These are phyloP conservation scores for Colletotrichum costaricense DNA, from an alignment of 2,329 filamentous ascomycete genomes.

Conservation along the genomic window DNA sequence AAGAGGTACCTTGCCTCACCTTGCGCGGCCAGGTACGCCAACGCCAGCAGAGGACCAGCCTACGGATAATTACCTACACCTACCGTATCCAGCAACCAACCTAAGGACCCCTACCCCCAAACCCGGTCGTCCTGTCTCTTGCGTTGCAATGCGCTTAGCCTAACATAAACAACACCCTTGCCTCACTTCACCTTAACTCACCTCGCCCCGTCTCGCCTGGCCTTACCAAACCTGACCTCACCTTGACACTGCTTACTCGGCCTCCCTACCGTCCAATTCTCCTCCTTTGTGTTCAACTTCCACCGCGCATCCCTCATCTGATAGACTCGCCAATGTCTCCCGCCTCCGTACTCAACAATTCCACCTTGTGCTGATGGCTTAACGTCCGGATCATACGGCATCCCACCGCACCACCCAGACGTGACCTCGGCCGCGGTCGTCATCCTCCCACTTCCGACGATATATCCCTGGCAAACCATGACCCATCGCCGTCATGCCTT, in stretches of 20 bases:
- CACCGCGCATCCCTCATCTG: neutral
- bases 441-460: slow-evolving; percentile 21
- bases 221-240: neutral
- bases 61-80: neutral
- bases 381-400: slow-evolving; percentile 28
- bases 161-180: slow-evolving; percentile 15
- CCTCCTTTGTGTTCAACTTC: neutral
- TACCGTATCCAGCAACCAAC: neutral
- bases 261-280: slow-evolving; percentile 1
- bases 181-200: slow-evolving; percentile 16
- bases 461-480: slow-evolving; percentile 44
- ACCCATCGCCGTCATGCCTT: slow-evolving; percentile 63
- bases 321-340: slow-evolving; percentile 11
- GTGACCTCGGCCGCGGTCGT: slow-evolving; percentile 21
- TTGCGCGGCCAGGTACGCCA: neutral
- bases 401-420: slow-evolving; percentile 11
- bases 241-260: slow-evolving; percentile 1
- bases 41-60: neutral
- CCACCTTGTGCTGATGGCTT: slow-evolving; percentile 29
- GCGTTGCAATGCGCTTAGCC: slow-evolving; percentile 20
- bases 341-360: neutral
- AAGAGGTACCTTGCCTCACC: neutral
- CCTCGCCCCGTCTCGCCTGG: neutral
- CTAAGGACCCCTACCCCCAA: slow-evolving; percentile 5
- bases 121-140: slow-evolving; percentile 24